Evolutionary conservation across 805 yeast genomes (phyloP), one percentile per base, ranked within the genome.

Genomic region (Scheffersomyces ergatensis): DNA sequence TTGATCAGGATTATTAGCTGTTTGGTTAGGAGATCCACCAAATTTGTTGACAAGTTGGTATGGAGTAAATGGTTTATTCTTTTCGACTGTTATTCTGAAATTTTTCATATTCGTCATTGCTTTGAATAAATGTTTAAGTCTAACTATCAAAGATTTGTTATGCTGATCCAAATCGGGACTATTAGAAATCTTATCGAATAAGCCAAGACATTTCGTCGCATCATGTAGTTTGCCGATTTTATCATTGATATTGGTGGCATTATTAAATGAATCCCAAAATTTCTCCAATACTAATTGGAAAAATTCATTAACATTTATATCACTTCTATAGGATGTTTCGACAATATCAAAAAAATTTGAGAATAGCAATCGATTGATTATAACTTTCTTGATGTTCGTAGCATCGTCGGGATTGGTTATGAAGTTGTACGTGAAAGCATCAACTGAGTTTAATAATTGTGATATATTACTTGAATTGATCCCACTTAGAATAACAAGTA

Each of bases 51-150:
- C 31, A 2, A 76, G 46, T 34, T 65, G 63, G 2, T 49, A 40
- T 3, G 80, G 79, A 31, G 65, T 62, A 16, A 67, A 60, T 1
- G 70, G 64, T n/a, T 51, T 45, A 7, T 60, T 63, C 39, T 55
- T 55, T 3, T 63, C 62, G 33, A 65, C 36, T 7, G 48, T 47
- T 24, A 70, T 49, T 37, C 51, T 63, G 49, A 68, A 70, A 43
- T 65, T 66, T 41, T 67, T 67, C 40, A 69, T 48, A 24, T 55
- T 55, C 15, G 51, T 43, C 14, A 70, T 49, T 0, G 68, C 74
- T 38, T 67, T 65, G 30, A 70, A 44, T 26, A 70, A 49, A 40
- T 67, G 73, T 44, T 62, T 63, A 18, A 63, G 49, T 23, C 43
- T 47, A 5, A 54, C 44, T 3, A 58, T 43, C 19, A 24, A 23